Evolutionary conservation across 441 rosid species (phyloP), one percentile per base, ranked within the genome.

Genomic region (Pelargonium citronellum): DNA sequence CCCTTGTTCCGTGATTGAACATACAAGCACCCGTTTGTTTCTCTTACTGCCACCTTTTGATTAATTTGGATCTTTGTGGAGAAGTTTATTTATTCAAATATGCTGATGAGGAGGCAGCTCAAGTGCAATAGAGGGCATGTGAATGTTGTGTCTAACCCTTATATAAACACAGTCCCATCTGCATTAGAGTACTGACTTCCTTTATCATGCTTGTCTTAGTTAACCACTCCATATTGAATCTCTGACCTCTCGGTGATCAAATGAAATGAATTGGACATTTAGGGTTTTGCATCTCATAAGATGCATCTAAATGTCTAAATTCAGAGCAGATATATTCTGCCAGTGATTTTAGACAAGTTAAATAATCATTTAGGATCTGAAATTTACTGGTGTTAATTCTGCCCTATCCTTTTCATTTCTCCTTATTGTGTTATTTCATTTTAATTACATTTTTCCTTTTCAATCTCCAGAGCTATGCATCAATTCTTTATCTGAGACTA

Each of bases 401-500:
- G 51, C 12, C 41, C n/a, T 63, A 49, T 49, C 57, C 11, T 49
- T 49, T 10, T 49, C 7, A 7, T 20, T 7, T 65, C 5, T n/a
- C n/a, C 16, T 12, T 49, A 12, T 49, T 0, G 1, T 66, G 17
- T 60, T 13, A n/a, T 11, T 20, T 66, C 8, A 49, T 58, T 67
- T 19, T 79, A 6, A 20, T 51, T 71, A 55, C 62, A 12, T 47
- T 72, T 64, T 66, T 27, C n/a, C 3, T 13, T 79, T 55, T 68
- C 69, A 64, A 60, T 74, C 22, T 68, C 64, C 87, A 94, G 99
- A 91, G 91, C 69, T 94, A 94, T 73, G 89, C 89, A 12, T 90
- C 99, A 7, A 91, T 94, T 67, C 92, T 94, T 51, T 94, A 94
- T 82, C 78, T 90, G 74, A 87, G 94, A 82, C 82, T 94, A 80